A percentile compares a stretch with the other conserved stretches of the same genome.
phyloP scores from a whole-genome alignment of 2,329 filamentous ascomycete species.

The Waltergamsia citrina region DNA sequence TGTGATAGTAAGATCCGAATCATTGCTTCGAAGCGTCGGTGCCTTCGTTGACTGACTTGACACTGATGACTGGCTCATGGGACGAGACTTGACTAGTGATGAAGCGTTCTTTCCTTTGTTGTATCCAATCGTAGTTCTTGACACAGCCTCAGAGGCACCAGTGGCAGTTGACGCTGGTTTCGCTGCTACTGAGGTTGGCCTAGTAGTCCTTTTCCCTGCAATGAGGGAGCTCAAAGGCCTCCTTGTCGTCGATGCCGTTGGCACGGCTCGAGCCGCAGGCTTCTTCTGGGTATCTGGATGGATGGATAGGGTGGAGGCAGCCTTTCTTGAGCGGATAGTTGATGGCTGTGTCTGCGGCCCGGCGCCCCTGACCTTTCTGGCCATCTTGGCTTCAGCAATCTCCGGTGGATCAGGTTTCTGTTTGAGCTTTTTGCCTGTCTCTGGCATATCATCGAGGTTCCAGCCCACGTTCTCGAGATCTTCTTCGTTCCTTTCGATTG shows the following conservation, averaged over 20 bases:
- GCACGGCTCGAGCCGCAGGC: conserved; percentile 1
- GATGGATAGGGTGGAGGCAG: conserved; percentile 42
- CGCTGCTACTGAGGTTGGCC: conserved; percentile 26
- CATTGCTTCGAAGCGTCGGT: conserved; percentile 1
- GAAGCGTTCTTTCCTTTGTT: conserved; percentile 60
- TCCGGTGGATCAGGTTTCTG: conserved; percentile 2
- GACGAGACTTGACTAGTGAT: conserved; percentile 27
- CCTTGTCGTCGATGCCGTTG: conserved; percentile 3
- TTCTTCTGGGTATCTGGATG: conserved; percentile 10
- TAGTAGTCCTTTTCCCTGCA: conserved; percentile 19
- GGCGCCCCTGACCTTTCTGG: conserved; percentile 1
- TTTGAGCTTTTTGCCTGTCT: not conserved
- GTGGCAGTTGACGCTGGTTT: conserved; percentile 45
- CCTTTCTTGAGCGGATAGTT: conserved; percentile 35
- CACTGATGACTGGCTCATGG: conserved; percentile 6
- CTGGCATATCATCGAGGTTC: conserved; percentile 45
- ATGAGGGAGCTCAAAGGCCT: conserved; percentile 20
- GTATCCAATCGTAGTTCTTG: conserved; percentile 77
- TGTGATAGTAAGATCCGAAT: conserved; percentile 33
- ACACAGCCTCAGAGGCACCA: conserved; percentile 55
- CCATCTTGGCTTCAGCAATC: conserved; percentile 5
- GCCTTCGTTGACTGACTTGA: conserved; percentile 10
- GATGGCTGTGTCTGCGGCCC: conserved; percentile 1
- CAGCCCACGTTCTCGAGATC: conserved; percentile 56
- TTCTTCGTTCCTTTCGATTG: conserved; percentile 58